Evolutionary conservation across 2,329 filamentous ascomycete genomes (phyloP).

Genomic region (Cytospora schulzeri): DNA sequence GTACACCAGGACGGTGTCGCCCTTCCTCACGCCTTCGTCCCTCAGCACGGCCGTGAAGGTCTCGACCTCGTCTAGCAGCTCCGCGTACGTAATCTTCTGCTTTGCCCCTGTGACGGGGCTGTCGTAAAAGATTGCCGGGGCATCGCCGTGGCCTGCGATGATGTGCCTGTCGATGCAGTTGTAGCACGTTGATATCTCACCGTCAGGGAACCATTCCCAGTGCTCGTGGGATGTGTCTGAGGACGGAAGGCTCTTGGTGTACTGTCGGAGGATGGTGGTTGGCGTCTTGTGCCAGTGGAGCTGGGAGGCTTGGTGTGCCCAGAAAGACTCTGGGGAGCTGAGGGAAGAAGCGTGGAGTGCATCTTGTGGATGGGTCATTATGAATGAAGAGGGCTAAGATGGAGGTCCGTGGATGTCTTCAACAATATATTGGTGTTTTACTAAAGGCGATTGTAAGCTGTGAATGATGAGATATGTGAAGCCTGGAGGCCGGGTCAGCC

Average conservation of each 20-base stretch:
- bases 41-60: slow-evolving; percentile 78
- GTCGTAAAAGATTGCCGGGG: slow-evolving; percentile 81
- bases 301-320: slow-evolving; percentile 72
- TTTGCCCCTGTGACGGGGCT: slow-evolving; percentile 79
- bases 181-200: slow-evolving; percentile 87
- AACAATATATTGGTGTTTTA: too few species aligned
- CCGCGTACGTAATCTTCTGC: slow-evolving; percentile 71
- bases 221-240: slow-evolving; percentile 67
- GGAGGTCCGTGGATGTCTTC: not conserved
- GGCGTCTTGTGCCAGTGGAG: slow-evolving; percentile 83
- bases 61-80: slow-evolving; percentile 79
- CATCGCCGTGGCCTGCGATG: slow-evolving; percentile 71
- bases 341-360: slow-evolving; percentile 61
- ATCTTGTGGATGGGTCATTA: slow-evolving; percentile 50
- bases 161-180: slow-evolving; percentile 93
- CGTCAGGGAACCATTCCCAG: slow-evolving; percentile 90
- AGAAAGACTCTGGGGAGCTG: slow-evolving; percentile 71
- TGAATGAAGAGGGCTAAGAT: not conserved
- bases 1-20: slow-evolving; percentile 88
- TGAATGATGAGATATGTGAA: too few species aligned
- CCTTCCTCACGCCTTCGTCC: slow-evolving; percentile 79
- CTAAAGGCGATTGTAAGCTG: too few species aligned
- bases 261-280: slow-evolving; percentile 58
- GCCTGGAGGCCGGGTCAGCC: too few species aligned
- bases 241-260: slow-evolving; percentile 61